These are phyloP conservation scores for Leucocoprinus leucothites DNA, from an alignment of 768 basidiomycete genomes.

Conservation along the genomic window DNA sequence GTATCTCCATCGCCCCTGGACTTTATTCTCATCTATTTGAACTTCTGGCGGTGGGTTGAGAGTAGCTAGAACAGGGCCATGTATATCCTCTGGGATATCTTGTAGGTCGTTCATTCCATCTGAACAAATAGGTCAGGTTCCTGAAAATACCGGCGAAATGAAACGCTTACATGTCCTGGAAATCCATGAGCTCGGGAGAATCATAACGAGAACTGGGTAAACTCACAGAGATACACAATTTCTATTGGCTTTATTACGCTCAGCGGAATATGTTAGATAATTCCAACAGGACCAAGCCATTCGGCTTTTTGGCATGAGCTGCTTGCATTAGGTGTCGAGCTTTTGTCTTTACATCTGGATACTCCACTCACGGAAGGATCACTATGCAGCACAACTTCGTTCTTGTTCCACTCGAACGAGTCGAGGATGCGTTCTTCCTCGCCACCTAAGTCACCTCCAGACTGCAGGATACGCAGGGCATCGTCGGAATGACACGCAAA, in stretches of 20 bases:
- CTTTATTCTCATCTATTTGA: conserved; percentile 28
- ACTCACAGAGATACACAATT: conserved; percentile 63
- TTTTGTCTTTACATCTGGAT: background rate
- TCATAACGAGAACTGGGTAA: background rate
- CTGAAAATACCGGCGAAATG: no score
- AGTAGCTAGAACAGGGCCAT: conserved; percentile 68
- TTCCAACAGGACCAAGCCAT: conserved; percentile 80
- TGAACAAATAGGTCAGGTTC: no score
- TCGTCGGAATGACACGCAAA: conserved; percentile 73
- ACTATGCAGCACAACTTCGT: conserved; percentile 65
- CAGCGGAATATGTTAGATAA: conserved; percentile 34
- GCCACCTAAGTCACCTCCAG: conserved; percentile 44
- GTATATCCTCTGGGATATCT: conserved; percentile 48
- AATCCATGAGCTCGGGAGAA: conserved; percentile 5
- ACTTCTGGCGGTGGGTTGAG: conserved; percentile 71
- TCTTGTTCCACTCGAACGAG: conserved; percentile 63
- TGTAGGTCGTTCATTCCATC: conserved; percentile 81
- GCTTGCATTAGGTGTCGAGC: background rate
- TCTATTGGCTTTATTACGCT: conserved; percentile 38
- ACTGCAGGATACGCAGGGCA: conserved; percentile 46
- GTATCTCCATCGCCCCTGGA: conserved; percentile 55
- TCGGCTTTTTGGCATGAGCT: conserved; percentile 67
- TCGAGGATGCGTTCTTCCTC: conserved; percentile 56
- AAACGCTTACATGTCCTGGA: conserved; percentile 41
- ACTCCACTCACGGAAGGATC: conserved; percentile 50